Evolutionary conservation across 345 rosid species (phyloP), one percentile per base, ranked within the genome.

Genomic region (Rhodamnia rubescens): DNA sequence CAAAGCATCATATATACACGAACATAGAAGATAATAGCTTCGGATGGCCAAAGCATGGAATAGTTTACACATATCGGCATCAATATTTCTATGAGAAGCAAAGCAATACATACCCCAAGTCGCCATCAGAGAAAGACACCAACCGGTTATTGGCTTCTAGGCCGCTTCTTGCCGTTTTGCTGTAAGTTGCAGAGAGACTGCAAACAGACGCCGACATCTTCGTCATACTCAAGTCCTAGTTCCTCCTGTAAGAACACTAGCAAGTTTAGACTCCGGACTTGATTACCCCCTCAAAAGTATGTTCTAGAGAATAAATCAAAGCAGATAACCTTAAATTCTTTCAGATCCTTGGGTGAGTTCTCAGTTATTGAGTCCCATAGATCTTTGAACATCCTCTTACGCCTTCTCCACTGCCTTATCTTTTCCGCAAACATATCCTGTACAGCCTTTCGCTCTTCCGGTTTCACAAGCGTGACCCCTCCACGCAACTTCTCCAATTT

Each of bases 311-410:
- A 12, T 54, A 13, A 86, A 84, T 82, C 11, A 27, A 74, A 51
- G 32, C 7, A 42, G 8, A 78, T 75, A 84, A 96, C 99, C 98
- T 96, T 97, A 50, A 97, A 90, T 90, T 96, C 95, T 91, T 93
- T 96, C 50, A 90, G 91, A 90, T 96, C 92, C 91, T 91, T 93
- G 24, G 99, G 93, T 2, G 91, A 93, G 90, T 93, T 96, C 90
- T 97, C 99, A 18, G 98, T 94, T 59, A 95, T 92, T 61, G 95
- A 87, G 91, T 96, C 99, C 99, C 98, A 96, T 52, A 97, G 86
- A 85, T 97, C 98, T 90, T 90, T 95, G 90, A 96, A 95, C 95
- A 96, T 97, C 90, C 99, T 93, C 89, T 93, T 97, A 83, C 98
- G 98, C 90, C 87, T 95, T 89, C 98, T 89, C 99, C 98, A 97